Conservation (phyloP, 1,139 yeast species). For the Kurtzmaniella quercitrusa region DNA sequence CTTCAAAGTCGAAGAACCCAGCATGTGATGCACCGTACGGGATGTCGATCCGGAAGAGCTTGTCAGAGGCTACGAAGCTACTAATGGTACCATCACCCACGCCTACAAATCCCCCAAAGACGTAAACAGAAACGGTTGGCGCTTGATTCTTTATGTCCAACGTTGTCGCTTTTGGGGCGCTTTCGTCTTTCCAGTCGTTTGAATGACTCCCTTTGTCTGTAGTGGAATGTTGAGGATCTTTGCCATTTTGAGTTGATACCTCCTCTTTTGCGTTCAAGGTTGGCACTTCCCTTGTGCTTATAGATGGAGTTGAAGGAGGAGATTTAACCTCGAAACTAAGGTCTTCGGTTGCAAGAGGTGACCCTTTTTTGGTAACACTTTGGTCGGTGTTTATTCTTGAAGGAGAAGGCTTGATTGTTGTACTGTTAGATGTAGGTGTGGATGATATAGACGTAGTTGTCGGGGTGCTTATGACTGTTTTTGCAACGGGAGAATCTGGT, state of each 20-base stretch:
- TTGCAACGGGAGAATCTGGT: constrained; percentile 21
- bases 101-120: constrained; percentile 39
- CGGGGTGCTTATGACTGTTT: background rate
- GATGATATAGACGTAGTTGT: background rate
- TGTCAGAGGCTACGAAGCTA: constrained; percentile 30
- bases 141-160: background rate
- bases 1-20: constrained; percentile 11
- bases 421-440: background rate
- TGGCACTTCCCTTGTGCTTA: background rate
- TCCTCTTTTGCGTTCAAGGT: background rate
- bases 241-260: too few relatives aligned
- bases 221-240: background rate
- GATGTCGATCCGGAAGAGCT: constrained; percentile 34
- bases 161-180: background rate
- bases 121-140: constrained; percentile 22
- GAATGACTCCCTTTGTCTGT: background rate
- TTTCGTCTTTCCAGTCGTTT: background rate
- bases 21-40: constrained; percentile 9
- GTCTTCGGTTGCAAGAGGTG: background rate
- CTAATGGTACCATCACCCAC: constrained; percentile 13
- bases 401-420: background rate
- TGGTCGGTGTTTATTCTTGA: constrained; percentile 4
- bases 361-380: background rate
- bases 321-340: constrained; percentile 2
- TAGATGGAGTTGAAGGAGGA: background rate